Base-by-base conservation (phyloP, 768 basidiomycete genomes). In the Nidula microcarpa region DNA sequence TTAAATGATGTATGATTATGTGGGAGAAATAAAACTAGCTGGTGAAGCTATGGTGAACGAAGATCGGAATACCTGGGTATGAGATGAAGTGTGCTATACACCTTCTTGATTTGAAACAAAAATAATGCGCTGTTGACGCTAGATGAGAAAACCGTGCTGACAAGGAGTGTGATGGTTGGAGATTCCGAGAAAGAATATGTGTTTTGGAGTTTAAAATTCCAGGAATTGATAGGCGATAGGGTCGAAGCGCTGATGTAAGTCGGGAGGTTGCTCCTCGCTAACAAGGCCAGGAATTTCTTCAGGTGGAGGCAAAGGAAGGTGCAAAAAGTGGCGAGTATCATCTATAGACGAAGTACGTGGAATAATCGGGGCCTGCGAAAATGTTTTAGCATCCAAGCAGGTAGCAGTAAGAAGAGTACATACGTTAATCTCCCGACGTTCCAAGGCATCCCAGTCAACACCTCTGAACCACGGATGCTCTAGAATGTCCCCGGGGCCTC, bases 401-500 rank as follows among this genome's bases (percentile, higher is more conserved):
- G n/a, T 8, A 37, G 34, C 23, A 33, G 53, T 33, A 50, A 44
- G 48, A 41, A 57, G 48, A 47, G 34, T 44, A 71, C 81, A 63
- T 60, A 92, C 93, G 63, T 86, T 82, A 53, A 96, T 95, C 68
- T 94, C 89, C 52, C 89, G 82, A 35, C 88, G 81, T 65, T 92
- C 90, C 41, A 96, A 71, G 2, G 90, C 89, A 54, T 82, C 85
- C 94, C 94, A 96, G 63, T 95, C 92, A 35, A 96, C 94, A 11
- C 94, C 94, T 65, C 87, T 80, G 75, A 98, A 98, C 95, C 95
- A 98, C 0, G 90, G 82, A 68, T 98, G 95, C 50, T 86, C 83
- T 58, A 95, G 80, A 37, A 98, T 84, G 69, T 97, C 96, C 58
- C 91, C 85, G 4, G 94, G 85, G 4, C 94, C 96, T 36, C 93